phyloP scores from a whole-genome alignment of 73 alveolate species.

The Blepharisma japonicum region DNA sequence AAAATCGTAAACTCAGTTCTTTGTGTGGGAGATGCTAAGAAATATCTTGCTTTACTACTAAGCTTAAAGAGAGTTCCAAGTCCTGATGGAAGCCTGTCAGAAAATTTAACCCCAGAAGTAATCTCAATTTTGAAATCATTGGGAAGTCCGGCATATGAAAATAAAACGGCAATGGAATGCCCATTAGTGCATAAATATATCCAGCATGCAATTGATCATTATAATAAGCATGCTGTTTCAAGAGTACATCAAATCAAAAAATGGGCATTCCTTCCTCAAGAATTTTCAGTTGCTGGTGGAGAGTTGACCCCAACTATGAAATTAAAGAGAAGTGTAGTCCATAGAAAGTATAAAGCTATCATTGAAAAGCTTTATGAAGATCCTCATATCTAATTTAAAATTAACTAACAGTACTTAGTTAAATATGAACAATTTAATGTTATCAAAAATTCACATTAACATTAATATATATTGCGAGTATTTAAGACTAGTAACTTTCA shows the following conservation, averaged over 20 bases:
- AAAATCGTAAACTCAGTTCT: conserved; percentile 66
- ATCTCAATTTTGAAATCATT: conserved; percentile 38
- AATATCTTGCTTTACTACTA: conserved; percentile 59
- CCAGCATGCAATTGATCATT: conserved; percentile 24
- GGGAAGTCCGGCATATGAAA: background rate
- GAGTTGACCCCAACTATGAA: conserved; percentile 90
- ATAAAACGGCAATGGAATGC: background rate
- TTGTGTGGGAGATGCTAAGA: conserved; percentile 79
- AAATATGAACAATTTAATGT: too few relatives aligned
- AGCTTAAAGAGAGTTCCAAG: conserved; percentile 57
- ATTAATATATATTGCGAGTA: too few relatives aligned
- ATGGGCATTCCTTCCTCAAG: conserved; percentile 59
- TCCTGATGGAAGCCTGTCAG: conserved; percentile 53
- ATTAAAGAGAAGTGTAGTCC: conserved; percentile 72
- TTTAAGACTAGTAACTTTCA: too few relatives aligned
- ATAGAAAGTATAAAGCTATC: conserved; percentile 50
- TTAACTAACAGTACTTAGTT: too few relatives aligned
- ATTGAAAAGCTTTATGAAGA: conserved; percentile 69
- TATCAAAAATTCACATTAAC: too few relatives aligned
- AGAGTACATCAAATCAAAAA: conserved; percentile 70
- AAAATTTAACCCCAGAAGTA: conserved; percentile 66
- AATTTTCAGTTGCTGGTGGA: conserved; percentile 78
- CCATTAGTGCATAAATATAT: background rate
- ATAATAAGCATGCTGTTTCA: conserved; percentile 25
- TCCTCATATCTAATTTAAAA: conserved; percentile 33